Evolutionary conservation across 1,284 basidiomycete genomes (phyloP), one percentile per base, ranked within the genome.

Genomic region (Pseudozyma sp.): DNA sequence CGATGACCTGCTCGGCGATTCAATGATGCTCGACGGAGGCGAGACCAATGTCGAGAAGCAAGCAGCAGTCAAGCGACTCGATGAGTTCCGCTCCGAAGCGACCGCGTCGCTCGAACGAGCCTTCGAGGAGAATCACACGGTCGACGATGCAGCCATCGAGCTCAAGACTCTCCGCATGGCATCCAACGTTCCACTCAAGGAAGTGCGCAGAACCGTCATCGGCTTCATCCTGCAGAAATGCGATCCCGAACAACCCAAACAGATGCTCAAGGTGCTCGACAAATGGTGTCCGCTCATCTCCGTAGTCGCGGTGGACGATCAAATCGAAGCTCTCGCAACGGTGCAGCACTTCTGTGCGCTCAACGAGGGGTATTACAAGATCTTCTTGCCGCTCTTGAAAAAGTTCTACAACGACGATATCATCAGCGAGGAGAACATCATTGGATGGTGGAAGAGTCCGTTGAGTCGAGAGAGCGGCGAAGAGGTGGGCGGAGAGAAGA

Each of bases 121-220:
- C 24, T 94, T 94, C 83, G 87, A 90, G n/a, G 94, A 96, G 85
- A 90, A 89, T 1, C 94, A 96, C 86, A 92, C 91, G 5, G 89
- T 94, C 54, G 94, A 95, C 79, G 94, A 96, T 85, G 93, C 94
- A 0, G 88, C 92, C 0, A 93, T 96, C 76, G 94, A 96, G 83
- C 88, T 96, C 75, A 96, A 95, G 87, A 96, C 94, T 53, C 88
- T 96, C 55, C 90, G 94, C 48, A 96, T 96, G 94, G 93, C 94
- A 44, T 92, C 90, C 75, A 96, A 96, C 81, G 94, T 95, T 47
- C 88, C 92, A 5, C 88, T 94, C 30, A 87, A 87, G 17, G 88
- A 89, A 67, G 93, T 96, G 48, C 88, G 91, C 54, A 90, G 91
- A 83, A 90, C 90, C 14, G 92, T 94, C 31, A 87, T 95, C 35